Base-by-base conservation (phyloP, 768 basidiomycete species). In the Suillus subluteus region DNA sequence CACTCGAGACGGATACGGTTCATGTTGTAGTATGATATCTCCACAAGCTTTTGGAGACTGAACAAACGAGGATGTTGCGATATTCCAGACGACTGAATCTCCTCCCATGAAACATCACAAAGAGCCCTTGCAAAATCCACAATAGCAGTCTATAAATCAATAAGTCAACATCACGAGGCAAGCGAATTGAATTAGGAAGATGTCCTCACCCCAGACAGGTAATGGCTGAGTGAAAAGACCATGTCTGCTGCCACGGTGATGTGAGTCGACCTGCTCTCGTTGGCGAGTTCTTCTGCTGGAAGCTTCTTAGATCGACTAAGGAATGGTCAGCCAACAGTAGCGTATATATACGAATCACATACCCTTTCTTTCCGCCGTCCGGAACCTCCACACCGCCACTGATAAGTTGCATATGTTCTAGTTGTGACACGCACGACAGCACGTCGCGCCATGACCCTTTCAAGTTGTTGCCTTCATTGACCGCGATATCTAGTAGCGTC, bases 11-110 rank as follows among this genome's bases (percentile, higher is more conserved):
- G 94, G 74, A 99, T 99, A 58, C 98, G 91, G 68, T 84, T 91
- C 98, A 99, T 99, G 79, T 99, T 99, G 81, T 99, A 99, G 78
- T 99, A 99, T 11, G 96, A 98, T 64, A 99, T 99, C 75, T 99
- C 98, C 48, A 99, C 97, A 43, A 99, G 83, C 79, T 99, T 99
- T 78, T 98, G 96, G 65, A 99, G 80, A 78, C 96, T 97, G 84
- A 99, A 99, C 65, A 98, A 82, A 32, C 98, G 89, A 1, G 98
- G 97, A 75, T 95, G 92, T 68, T 96, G 91, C 4, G 97, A 97
- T 37, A 95, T 80, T 21, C 96, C 96, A 0, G 98, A 99, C 1
- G 96, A 96, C 76, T 98, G 95, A 44, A 99, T 99, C 79, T 99
- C 98, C 76, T 99, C 95, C 97, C 97, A 98, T 46, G 98, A 99